Conservation (phyloP, 768 basidiomycete genomes). For the Lactarius deliciosus region DNA sequence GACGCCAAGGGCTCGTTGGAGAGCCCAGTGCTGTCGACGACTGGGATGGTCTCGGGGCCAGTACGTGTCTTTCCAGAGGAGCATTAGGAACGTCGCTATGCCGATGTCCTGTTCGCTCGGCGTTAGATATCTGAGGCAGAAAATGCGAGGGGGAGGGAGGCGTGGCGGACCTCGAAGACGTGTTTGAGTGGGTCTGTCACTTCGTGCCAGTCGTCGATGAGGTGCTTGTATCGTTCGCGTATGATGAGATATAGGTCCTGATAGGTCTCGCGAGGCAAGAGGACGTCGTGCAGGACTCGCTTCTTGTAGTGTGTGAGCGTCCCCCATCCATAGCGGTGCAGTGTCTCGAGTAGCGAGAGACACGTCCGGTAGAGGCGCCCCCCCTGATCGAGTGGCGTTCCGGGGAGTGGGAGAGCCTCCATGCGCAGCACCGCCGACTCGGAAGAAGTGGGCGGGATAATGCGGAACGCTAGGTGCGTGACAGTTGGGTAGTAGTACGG, state of each 20-base stretch:
- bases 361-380: constrained; percentile 79
- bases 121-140: not conserved
- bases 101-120: constrained; percentile 71
- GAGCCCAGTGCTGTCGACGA: not conserved
- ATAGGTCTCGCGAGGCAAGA: constrained; percentile 74
- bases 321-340: constrained; percentile 91
- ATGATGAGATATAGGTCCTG: constrained; percentile 90
- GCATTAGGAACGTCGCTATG: constrained; percentile 89
- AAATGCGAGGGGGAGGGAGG: not conserved
- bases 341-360: constrained; percentile 73
- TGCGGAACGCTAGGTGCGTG: constrained; percentile 78
- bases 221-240: constrained; percentile 78
- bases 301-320: constrained; percentile 80
- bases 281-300: constrained; percentile 76
- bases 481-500: constrained; percentile 94
- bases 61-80: constrained; percentile 86
- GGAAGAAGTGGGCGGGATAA: constrained; percentile 40
- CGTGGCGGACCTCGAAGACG: constrained; percentile 70
- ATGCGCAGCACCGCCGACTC: constrained; percentile 46
- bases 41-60: constrained; percentile 17
- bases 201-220: constrained; percentile 75
- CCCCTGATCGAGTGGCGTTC: constrained; percentile 47
- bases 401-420: constrained; percentile 53
- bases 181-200: constrained; percentile 86
- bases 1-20: constrained; percentile 57